phyloP scores from a whole-genome alignment of 345 rosid species.

The Arabidopsis suecica region DNA sequence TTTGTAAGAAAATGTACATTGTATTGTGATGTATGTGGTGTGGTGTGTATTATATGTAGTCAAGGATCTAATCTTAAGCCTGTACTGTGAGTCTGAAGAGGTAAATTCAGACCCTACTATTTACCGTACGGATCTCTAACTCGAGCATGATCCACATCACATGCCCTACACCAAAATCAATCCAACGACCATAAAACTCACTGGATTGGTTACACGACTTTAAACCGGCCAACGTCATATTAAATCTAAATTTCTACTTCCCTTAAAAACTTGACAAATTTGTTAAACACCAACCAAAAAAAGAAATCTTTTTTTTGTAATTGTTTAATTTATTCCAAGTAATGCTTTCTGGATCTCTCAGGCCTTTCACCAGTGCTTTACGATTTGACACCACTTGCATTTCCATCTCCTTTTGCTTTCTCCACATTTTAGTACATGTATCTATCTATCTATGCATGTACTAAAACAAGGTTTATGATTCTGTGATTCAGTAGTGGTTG shows the following conservation, averaged over 20 bases:
- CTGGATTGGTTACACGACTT: not conserved
- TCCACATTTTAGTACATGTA: constrained; percentile 5
- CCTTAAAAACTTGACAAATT: constrained; percentile 13
- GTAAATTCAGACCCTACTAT: constrained; percentile 32
- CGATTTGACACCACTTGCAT: constrained; percentile 44
- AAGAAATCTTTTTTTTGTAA: not conserved
- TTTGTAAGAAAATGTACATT: constrained; percentile 4
- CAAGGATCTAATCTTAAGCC: constrained; percentile 30
- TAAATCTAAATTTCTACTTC: not conserved
- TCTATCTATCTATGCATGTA: not conserved
- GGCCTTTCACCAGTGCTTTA: constrained; percentile 31
- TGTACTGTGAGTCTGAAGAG: not conserved
- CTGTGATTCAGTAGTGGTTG: constrained; percentile 27
- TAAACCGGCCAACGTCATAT: not conserved
- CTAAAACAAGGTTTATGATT: not conserved
- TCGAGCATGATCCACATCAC: constrained; percentile 15
- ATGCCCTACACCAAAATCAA: constrained; percentile 28
- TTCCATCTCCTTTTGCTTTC: constrained; percentile 40
- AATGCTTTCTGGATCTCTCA: constrained; percentile 26
- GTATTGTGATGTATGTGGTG: constrained; percentile 14
- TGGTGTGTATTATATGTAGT: constrained; percentile 32
- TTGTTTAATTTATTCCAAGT: constrained; percentile 9
- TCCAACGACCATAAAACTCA: constrained; percentile 29
- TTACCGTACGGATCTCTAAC: constrained; percentile 28
- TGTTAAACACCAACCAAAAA: constrained; percentile 14